Evolutionary conservation across 108 stramenopile genomes (phyloP), one percentile per base, ranked within the genome.

Genomic region (Skeletonema marinoi): DNA sequence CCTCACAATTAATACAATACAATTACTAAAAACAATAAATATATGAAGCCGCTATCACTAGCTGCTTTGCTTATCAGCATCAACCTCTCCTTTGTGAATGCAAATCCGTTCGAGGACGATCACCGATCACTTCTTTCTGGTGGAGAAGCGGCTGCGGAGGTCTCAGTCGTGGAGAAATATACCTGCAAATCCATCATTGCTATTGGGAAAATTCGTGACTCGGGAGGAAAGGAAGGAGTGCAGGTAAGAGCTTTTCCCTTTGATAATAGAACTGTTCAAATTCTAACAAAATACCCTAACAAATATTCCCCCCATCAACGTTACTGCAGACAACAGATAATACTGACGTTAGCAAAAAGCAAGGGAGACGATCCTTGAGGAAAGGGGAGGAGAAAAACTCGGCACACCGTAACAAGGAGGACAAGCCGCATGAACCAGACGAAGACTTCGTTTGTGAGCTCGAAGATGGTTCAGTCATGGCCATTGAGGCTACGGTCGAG

Each of bases 361-460:
- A 60, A 19, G 32, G 14, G 25, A 14, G 21, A 16, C 12, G 12
- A 61, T 31, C 31, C 14, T 33, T 61, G 19, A 10, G 60, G 32
- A 61, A 61, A 61, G 3, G 60, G 12, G 25, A 25, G 12, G 25
- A 25, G 4, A 33, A 21, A 14, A 60, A 60, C 3, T 29, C 12
- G 13, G 59, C 12, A 6, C 31, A 16, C 14, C 60, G 3, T 41
- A n/a, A 32, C 46, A 19, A 68, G 41, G 67, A 39, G 21, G 4
- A 32, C 33, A 12, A 32, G 31, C 13, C 41, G 6, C 17, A 21
- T 42, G 70, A 70, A 30, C 19, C 17, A 19, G 70, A 48, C 54
- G 70, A 70, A 38, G 56, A 59, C 12, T 70, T 70, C 19, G 51
- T 70, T 32, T 58, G 70, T 54, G 70, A 70, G 56, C 56, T 70